These are phyloP conservation scores for Setaria italica DNA, from an alignment of 202 grass and related monocot species.

Conservation along the genomic window DNA sequence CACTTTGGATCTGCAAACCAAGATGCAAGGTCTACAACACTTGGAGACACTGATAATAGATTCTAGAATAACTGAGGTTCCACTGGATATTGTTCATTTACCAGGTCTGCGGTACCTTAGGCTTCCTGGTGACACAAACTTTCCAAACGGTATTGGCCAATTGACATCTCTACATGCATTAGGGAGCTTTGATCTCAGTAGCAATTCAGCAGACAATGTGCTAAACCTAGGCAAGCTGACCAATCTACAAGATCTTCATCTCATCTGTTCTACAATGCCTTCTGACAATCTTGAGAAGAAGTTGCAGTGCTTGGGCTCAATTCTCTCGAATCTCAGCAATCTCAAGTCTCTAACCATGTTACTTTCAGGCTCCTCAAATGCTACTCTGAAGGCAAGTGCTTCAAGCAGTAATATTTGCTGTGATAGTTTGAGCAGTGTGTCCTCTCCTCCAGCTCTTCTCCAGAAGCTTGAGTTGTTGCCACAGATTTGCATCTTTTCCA, in stretches of 20 bases:
- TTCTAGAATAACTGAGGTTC: not conserved
- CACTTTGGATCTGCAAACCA: not conserved
- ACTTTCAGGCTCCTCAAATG: not conserved
- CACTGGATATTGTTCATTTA: constrained; percentile 28
- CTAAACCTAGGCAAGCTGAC: not conserved
- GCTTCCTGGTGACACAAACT: not conserved
- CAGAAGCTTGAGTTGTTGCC: not conserved
- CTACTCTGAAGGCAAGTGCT: not conserved
- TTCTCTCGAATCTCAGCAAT: not conserved
- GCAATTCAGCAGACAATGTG: not conserved
- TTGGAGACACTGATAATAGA: constrained; percentile 40
- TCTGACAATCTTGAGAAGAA: not conserved
- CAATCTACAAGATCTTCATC: constrained; percentile 8
- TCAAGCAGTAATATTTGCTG: not conserved
- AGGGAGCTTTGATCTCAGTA: not conserved
- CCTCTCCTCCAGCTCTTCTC: not conserved
- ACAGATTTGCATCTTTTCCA: not conserved
- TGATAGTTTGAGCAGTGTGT: not conserved
- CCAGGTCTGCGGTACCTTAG: not conserved
- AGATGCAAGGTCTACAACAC: not conserved
- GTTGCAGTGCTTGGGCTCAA: not conserved
- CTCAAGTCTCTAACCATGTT: not conserved
- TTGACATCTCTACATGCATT: constrained; percentile 8
- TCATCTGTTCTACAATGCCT: not conserved
- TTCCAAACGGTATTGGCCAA: not conserved